phyloP scores from a whole-genome alignment of 2,329 filamentous ascomycete genomes.

The Fusarium oxysporum region DNA sequence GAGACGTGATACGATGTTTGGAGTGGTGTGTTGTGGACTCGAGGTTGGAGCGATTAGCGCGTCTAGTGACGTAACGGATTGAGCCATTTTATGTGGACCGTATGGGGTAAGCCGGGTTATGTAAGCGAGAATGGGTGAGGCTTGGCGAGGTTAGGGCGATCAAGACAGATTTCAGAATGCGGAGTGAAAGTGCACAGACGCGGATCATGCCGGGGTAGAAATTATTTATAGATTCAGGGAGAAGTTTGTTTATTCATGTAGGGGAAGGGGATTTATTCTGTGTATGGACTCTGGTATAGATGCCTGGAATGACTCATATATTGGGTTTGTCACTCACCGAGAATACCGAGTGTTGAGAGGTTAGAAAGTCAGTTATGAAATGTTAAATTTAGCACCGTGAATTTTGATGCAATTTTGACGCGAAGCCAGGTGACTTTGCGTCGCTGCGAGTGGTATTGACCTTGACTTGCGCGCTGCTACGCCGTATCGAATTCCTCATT shows the following conservation, averaged over 20 bases:
- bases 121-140: background rate
- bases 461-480: background rate
- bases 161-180: background rate
- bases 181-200: background rate
- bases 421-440: background rate
- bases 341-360: background rate
- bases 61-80: conserved; percentile 7
- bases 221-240: background rate
- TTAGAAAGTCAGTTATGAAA: background rate
- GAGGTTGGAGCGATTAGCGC: conserved; percentile 15
- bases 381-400: background rate
- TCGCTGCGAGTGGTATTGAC: background rate
- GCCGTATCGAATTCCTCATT: accelerated
- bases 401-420: background rate
- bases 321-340: background rate
- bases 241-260: no score
- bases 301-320: background rate
- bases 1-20: background rate
- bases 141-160: conserved; percentile 1
- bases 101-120: conserved; percentile 27
- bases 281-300: accelerated
- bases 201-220: background rate
- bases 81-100: conserved; percentile 28
- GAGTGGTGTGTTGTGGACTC: conserved; percentile 20
- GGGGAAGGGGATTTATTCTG: no score